Base-by-base conservation (phyloP, 1,139 yeast genomes). In the Debaryomyces fabryi region DNA sequence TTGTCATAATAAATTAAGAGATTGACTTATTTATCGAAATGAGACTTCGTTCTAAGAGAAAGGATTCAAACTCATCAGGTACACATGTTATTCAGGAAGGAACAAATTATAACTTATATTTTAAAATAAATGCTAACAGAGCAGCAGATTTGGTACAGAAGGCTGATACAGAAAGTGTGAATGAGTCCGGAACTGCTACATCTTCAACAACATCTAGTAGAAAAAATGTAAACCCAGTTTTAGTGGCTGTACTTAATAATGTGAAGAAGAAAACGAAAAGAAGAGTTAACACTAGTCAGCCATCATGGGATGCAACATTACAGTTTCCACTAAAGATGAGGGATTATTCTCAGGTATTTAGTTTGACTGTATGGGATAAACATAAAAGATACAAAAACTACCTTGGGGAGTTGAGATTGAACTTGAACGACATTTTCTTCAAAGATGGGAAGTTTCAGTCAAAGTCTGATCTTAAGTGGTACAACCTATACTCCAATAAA, bases 391-490 rank as follows among this genome's bases (percentile, higher is more conserved):
- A 68, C 53, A 71, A 69, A 56, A 74, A 71, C 47, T 84, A 83
- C 58, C 62, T 84, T 47, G 89, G 89, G 1, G 88, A 83, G 54
- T 64, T 79, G 23, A 62, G 84, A 34, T 53, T 84, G 13, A 67
- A 71, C n/a, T 54, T 82, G 5, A 53, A 64, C 4, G 81, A 79
- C 21, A 52, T 81, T 3, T 78, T 82, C 52, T 52, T 57, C 25
- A 36, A 50, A 41, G 58, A 51, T 34, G 64, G 52, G 8, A 48
- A 49, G 29, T 64, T 63, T 48, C 44, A 27, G 12, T 52, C 56
- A 44, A 58, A 53, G 43, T 64, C 71, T 2, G 77, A 69, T 0
- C 69, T 76, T 18, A 71, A 71, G 51, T 82, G 86, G 86, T 78
- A 71, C 57, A 68, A 71, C 46, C 63, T 84, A 10, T 74, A 75